Evolutionary conservation across 306 rosid genomes (phyloP).

Genomic region (Inga leiocalycina): DNA sequence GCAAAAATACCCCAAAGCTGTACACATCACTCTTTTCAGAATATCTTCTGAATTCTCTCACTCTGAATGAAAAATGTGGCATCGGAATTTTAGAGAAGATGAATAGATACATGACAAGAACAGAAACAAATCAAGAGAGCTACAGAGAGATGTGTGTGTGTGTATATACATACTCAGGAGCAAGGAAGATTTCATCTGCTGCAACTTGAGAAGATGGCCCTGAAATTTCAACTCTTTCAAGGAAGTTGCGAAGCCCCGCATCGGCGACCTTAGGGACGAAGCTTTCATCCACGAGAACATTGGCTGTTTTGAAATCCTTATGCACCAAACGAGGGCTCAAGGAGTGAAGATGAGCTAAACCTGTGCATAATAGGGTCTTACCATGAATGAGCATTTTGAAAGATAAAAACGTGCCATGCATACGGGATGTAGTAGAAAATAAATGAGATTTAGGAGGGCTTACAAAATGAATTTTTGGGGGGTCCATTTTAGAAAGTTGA

Average conservation of each 20-base stretch:
- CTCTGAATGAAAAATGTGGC: slow-evolving; percentile 58
- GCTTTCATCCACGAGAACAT: slow-evolving; percentile 87
- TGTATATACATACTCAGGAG: slow-evolving; percentile 69
- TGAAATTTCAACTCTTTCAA: slow-evolving; percentile 65
- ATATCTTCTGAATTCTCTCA: slow-evolving; percentile 77
- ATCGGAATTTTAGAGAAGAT: slow-evolving; percentile 15
- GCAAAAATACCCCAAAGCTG: slow-evolving; percentile 84
- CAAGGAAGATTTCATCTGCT: slow-evolving; percentile 74
- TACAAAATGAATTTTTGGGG: slow-evolving; percentile 50
- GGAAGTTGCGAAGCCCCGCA: slow-evolving; percentile 76
- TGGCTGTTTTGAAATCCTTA: slow-evolving; percentile 84
- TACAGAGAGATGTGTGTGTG: slow-evolving; percentile 4
- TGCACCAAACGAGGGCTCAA: slow-evolving; percentile 86
- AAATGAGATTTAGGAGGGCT: slow-evolving; percentile 43
- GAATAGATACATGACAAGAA: slow-evolving; percentile 11
- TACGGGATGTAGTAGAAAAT: slow-evolving; percentile 27
- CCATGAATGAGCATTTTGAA: slow-evolving; percentile 31
- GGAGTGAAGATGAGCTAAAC: slow-evolving; percentile 85
- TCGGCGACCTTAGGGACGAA: slow-evolving; percentile 91
- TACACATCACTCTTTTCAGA: slow-evolving; percentile 91
- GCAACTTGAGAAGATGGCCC: slow-evolving; percentile 76
- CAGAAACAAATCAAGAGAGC: slow-evolving; percentile 24
- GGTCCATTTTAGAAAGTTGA: slow-evolving; percentile 53
- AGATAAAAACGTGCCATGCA: slow-evolving; percentile 6
- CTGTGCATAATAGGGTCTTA: slow-evolving; percentile 42